Conservation (phyloP, 1,284 basidiomycete genomes). For the Irpex sp. region DNA sequence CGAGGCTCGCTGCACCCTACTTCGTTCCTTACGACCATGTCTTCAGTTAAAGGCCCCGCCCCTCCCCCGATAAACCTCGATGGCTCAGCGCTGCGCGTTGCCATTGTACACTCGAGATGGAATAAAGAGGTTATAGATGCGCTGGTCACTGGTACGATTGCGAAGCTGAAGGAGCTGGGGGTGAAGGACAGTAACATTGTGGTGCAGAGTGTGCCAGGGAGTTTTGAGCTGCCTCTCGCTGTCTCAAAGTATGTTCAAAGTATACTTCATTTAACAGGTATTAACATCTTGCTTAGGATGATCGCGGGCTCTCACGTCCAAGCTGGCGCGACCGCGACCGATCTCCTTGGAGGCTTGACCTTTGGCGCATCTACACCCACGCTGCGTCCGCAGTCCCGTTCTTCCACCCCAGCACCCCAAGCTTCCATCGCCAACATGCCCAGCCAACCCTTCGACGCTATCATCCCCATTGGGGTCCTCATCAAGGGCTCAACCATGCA, state of each 20-base stretch:
- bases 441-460: slow-evolving; percentile 82
- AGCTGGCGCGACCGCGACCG: slow-evolving; percentile 64
- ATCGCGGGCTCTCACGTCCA: slow-evolving; percentile 85
- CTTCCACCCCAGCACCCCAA: slow-evolving; percentile 39
- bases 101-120: slow-evolving; percentile 93
- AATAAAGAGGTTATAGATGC: slow-evolving; percentile 85
- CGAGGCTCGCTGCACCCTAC: background rate
- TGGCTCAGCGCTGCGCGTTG: slow-evolving; percentile 76
- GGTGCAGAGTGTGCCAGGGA: slow-evolving; percentile 90
- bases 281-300: slow-evolving; percentile 43
- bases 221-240: slow-evolving; percentile 90
- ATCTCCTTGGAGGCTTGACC: slow-evolving; percentile 75
- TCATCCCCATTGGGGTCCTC: slow-evolving; percentile 95
- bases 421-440: slow-evolving; percentile 39
- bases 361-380: slow-evolving; percentile 35
- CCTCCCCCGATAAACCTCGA: slow-evolving; percentile 64
- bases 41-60: slow-evolving; percentile 75
- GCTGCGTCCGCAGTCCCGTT: slow-evolving; percentile 19
- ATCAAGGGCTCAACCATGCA: slow-evolving; percentile 98
- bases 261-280: background rate
- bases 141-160: slow-evolving; percentile 73
- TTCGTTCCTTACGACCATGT: slow-evolving; percentile 29
- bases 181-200: slow-evolving; percentile 91
- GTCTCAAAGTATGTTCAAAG: slow-evolving; percentile 60
- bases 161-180: slow-evolving; percentile 78